These are phyloP conservation scores for Chaetomiaceae sp. DNA, from an alignment of 2,329 filamentous ascomycete species.

Conservation along the genomic window DNA sequence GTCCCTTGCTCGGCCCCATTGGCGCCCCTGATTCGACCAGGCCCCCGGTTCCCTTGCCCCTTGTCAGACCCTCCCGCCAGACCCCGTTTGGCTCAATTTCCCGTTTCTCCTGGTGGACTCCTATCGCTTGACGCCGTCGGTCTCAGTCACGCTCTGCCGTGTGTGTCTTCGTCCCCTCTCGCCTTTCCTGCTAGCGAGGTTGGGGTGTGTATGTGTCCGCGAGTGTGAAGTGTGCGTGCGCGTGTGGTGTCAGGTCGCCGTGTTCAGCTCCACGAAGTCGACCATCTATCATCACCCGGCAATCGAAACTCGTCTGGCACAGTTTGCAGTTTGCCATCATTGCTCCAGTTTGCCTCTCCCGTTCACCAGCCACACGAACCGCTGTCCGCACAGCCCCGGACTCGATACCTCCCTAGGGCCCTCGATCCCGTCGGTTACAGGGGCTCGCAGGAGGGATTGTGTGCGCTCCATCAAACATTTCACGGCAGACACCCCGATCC, in stretches of 20 bases:
- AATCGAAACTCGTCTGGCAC: constrained; percentile 10
- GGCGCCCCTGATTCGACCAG: constrained; percentile 26
- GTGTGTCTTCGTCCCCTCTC: constrained; percentile 10
- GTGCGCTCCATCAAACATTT: constrained; percentile 14
- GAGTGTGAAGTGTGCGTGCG: no score
- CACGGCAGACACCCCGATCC: constrained; percentile 6
- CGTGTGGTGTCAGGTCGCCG: constrained; percentile 6
- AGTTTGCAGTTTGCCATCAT: constrained; percentile 6
- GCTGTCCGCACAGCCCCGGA: constrained; percentile 10
- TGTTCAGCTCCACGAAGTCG: background rate
- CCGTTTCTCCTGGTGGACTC: constrained; percentile 11
- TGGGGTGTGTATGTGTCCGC: no score
- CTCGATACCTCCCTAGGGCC: constrained; percentile 11
- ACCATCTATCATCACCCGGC: background rate
- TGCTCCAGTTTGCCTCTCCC: background rate
- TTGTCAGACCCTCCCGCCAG: constrained; percentile 17
- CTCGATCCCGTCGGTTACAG: constrained; percentile 12
- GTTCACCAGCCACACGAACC: background rate
- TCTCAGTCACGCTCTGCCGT: background rate
- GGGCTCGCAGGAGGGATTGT: constrained; percentile 24
- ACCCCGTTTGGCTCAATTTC: constrained; percentile 22
- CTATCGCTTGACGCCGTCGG: constrained; percentile 6
- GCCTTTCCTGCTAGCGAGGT: constrained; percentile 9
- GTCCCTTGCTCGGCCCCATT: constrained; percentile 15
- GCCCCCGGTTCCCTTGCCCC: constrained; percentile 18